Percentiles rank a stretch among this genome's conserved stretches.
phyloP scores from a whole-genome alignment of 2,329 filamentous ascomycete genomes.

The Phaeosphaeria sp. region DNA sequence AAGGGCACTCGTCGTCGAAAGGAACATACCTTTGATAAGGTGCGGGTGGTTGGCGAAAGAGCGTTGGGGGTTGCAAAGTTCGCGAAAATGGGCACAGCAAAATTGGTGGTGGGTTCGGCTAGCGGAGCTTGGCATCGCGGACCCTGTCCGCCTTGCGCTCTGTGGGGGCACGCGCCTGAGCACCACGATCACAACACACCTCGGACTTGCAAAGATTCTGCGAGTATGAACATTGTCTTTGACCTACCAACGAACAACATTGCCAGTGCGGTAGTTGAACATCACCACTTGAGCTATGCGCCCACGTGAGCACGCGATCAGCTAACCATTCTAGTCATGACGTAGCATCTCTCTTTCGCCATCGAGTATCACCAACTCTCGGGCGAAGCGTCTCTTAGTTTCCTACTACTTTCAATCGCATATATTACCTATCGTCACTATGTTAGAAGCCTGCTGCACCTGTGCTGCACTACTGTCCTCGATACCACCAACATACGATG shows the following conservation, averaged over 20 bases:
- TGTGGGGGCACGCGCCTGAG: constrained; percentile 3
- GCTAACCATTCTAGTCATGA: constrained; percentile 42
- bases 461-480: constrained; percentile 69
- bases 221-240: too few species aligned
- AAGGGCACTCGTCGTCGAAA: constrained; percentile 54
- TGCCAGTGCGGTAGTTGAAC: not conserved
- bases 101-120: constrained; percentile 27
- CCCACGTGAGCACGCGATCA: constrained; percentile 31
- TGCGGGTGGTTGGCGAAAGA: constrained; percentile 30
- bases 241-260: too few species aligned
- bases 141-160: constrained; percentile 6
- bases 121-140: constrained; percentile 15
- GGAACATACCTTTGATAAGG: constrained; percentile 47
- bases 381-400: constrained; percentile 5
- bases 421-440: constrained; percentile 7
- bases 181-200: constrained; percentile 4
- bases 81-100: constrained; percentile 21
- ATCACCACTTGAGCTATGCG: not conserved
- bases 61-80: constrained; percentile 32
- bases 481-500: constrained; percentile 59
- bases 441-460: constrained; percentile 68
- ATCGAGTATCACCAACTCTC: constrained; percentile 17
- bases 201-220: not conserved
- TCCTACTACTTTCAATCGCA: not conserved
- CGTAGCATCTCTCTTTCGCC: constrained; percentile 29